Conservation (phyloP, 148 eudicot species). For the Oxyria digyna region DNA sequence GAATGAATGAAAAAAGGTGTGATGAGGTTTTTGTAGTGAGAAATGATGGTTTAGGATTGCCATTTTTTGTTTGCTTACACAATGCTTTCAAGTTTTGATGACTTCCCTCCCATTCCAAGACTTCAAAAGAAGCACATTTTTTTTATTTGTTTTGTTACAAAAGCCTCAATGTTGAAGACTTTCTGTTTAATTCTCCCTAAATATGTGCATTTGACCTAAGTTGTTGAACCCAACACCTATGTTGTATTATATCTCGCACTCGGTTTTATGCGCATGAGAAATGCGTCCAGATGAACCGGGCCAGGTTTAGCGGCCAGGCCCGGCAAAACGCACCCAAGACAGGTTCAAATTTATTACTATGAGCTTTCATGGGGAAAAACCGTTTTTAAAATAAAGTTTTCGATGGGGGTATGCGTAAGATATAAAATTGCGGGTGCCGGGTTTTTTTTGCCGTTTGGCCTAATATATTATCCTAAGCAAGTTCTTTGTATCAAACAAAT, state of each 20-base stretch:
- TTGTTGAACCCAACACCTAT: too few species aligned
- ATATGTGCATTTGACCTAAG: background rate
- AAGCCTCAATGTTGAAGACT: background rate
- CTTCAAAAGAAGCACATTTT: slow-evolving; percentile 2
- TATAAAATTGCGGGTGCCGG: too few species aligned
- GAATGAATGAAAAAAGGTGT: slow-evolving; percentile 3
- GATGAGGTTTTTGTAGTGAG: background rate
- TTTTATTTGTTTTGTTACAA: background rate
- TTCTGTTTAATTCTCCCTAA: background rate
- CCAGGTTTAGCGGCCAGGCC: too few species aligned
- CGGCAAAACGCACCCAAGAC: too few species aligned
- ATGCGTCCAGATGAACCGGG: too few species aligned
- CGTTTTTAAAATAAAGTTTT: too few species aligned
- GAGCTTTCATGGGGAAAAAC: too few species aligned
- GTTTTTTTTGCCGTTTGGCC: background rate
- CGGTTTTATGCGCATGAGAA: too few species aligned
- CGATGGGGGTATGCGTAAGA: too few species aligned
- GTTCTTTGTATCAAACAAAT: too few species aligned
- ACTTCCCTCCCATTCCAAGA: slow-evolving; percentile 60
- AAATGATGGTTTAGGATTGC: background rate
- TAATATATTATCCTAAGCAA: background rate
- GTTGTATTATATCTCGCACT: too few species aligned
- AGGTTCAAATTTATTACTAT: too few species aligned
- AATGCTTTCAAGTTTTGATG: slow-evolving; percentile 36
- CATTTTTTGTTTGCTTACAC: slow-evolving; percentile 1